These are phyloP conservation scores for Aspergillus niger DNA, from an alignment of 2,329 filamentous ascomycete species.

Conservation along the genomic window DNA sequence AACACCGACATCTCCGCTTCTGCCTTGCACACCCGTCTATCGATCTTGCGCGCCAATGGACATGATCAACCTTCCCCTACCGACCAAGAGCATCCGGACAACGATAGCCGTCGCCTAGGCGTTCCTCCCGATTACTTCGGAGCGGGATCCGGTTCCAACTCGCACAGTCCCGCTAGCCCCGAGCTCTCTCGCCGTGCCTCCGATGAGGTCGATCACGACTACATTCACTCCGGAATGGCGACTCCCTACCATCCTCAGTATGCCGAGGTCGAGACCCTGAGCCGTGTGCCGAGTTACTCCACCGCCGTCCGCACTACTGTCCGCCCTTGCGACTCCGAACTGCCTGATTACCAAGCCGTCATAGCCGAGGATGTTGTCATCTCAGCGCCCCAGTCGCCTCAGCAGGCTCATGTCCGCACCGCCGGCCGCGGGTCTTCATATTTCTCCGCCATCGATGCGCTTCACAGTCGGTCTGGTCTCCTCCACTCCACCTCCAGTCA, in stretches of 20 bases:
- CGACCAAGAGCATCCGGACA: conserved; percentile 28
- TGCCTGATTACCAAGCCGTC: conserved; percentile 70
- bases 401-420: conserved; percentile 42
- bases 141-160: conserved; percentile 34
- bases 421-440: conserved; percentile 37
- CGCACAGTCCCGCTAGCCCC: conserved; percentile 35
- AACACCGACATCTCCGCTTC: conserved; percentile 60
- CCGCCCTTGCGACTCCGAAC: conserved; percentile 52
- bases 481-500: conserved; percentile 29
- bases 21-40: conserved; percentile 70
- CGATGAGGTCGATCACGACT: conserved; percentile 51
- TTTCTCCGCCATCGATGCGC: conserved; percentile 29
- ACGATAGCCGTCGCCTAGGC: conserved; percentile 25
- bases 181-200: conserved; percentile 49
- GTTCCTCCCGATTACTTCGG: conserved; percentile 37
- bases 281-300: conserved; percentile 74
- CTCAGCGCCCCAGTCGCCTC: conserved; percentile 38
- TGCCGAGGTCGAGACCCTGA: conserved; percentile 64
- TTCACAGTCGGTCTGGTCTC: conserved; percentile 26
- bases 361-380: conserved; percentile 31
- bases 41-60: conserved; percentile 50
- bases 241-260: conserved; percentile 48
- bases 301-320: conserved; percentile 70
- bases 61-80: conserved; percentile 24
- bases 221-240: conserved; percentile 41